A percentile compares a stretch with the other conserved stretches of the same genome.
phyloP scores from a whole-genome alignment of 306 rosid species.

The Ormosia semicastrata region DNA sequence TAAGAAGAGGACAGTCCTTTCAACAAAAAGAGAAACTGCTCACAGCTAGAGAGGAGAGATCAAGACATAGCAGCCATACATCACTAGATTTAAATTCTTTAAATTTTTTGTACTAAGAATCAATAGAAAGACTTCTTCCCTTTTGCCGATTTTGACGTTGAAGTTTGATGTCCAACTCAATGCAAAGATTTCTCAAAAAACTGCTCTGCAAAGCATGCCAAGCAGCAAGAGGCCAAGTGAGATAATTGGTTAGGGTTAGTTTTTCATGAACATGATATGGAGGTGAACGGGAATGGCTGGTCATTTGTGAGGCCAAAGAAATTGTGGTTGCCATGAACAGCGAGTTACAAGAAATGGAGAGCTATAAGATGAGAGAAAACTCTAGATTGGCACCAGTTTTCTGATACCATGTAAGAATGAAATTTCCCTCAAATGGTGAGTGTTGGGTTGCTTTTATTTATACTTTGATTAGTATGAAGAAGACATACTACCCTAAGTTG shows the following conservation, averaged over 20 bases:
- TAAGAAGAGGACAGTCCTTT: too few species aligned
- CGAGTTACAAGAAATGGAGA: neutral
- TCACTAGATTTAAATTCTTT: neutral
- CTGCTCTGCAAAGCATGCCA: too few species aligned
- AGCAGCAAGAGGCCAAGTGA: too few species aligned
- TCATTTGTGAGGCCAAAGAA: neutral
- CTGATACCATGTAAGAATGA: neutral
- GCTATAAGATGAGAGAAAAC: neutral
- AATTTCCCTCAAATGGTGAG: neutral
- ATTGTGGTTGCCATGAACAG: neutral
- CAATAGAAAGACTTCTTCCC: neutral
- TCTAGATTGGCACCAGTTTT: neutral
- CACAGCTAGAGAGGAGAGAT: neutral
- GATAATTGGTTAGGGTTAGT: too few species aligned
- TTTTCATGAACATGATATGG: too few species aligned
- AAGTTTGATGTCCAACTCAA: too few species aligned
- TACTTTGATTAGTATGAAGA: neutral
- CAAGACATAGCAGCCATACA: neutral
- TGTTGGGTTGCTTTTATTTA: neutral
- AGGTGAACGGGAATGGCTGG: neutral
- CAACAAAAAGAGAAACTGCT: neutral
- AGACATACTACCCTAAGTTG: neutral
- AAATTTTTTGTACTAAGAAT: neutral
- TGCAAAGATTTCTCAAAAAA: too few species aligned
- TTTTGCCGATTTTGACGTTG: too few species aligned